Base-by-base conservation (phyloP, 805 yeast genomes). In the Yamadazyma olivae region DNA sequence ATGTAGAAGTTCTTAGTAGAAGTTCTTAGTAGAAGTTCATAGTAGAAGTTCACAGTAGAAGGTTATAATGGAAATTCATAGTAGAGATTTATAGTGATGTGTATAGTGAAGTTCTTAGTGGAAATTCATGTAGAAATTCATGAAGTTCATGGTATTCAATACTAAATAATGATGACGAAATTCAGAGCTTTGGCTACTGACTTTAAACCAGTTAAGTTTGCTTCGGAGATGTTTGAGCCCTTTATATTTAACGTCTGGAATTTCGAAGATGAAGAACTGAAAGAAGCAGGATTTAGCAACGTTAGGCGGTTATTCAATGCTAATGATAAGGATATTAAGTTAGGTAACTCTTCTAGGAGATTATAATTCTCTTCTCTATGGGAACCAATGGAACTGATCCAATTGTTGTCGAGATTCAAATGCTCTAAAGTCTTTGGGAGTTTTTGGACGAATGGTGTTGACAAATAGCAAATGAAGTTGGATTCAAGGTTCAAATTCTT, bases 361-460 rank as follows among this genome's bases (percentile, higher is more conserved):
- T 30, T 20, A 23, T 38, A 40, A 17, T 27, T 13, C 13, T 35
- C 41, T 17, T 40, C 39, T 3, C 45, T 50, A 25, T 40, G 39
- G 13, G 29, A 24, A 24, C 41, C 41, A 13, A 49, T 21, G 24
- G 36, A 34, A 2, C 9, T 3, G 4, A 44, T n/a, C 38, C 38
- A 29, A 30, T 58, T 59, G n/a, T 38, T 33, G 6, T 49, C 37
- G 17, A 63, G 23, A 46, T 43, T 52, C n/a, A 64, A 42, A 0
- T 6, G 26, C 31, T 54, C 50, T 5, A 66, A 38, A 17, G 56
- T 35, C n/a, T 39, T 27, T 1, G 71, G 71, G 6, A 65, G 45
- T 5, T 44, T 48, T 4, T 35, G 17, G 3, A 63, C 16, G 35
- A 57, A 47, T 2, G 44, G 33, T 8, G 17, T 17, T 2, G 63